A percentile compares a stretch with the other conserved stretches of the same genome.
Conservation (phyloP, 345 rosid species). For the Pseudoturritis turrita region DNA sequence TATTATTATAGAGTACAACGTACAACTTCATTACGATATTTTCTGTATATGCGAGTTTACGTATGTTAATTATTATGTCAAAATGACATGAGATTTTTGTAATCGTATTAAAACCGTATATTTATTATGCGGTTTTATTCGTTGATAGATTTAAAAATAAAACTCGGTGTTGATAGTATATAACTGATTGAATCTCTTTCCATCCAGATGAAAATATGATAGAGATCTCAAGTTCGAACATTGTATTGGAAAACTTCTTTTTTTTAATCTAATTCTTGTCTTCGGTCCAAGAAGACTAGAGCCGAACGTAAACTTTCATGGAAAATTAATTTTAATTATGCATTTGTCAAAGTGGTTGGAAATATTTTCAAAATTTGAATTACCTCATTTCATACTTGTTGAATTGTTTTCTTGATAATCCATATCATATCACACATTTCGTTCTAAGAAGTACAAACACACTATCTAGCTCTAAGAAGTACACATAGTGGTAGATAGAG, state of each 20-base stretch:
- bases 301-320: no score
- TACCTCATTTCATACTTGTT: not conserved
- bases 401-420: not conserved
- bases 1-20: not conserved
- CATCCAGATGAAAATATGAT: no score
- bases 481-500: not conserved
- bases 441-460: not conserved
- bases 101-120: not conserved
- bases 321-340: no score
- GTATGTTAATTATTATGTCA: not conserved
- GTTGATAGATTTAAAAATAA: not conserved
- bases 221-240: no score
- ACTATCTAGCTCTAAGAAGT: not conserved
- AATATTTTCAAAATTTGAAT: not conserved
- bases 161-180: no score
- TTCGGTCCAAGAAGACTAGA: no score
- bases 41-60: slow-evolving; percentile 16
- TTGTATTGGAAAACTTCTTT: no score
- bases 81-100: slow-evolving; percentile 1
- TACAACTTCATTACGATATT: not conserved
- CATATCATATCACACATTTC: not conserved
- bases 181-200: no score
- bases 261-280: no score
- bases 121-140: not conserved
- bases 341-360: not conserved